These are phyloP conservation scores for Exophiala spinifera DNA, from an alignment of 2,329 filamentous ascomycete species.

Conservation along the genomic window DNA sequence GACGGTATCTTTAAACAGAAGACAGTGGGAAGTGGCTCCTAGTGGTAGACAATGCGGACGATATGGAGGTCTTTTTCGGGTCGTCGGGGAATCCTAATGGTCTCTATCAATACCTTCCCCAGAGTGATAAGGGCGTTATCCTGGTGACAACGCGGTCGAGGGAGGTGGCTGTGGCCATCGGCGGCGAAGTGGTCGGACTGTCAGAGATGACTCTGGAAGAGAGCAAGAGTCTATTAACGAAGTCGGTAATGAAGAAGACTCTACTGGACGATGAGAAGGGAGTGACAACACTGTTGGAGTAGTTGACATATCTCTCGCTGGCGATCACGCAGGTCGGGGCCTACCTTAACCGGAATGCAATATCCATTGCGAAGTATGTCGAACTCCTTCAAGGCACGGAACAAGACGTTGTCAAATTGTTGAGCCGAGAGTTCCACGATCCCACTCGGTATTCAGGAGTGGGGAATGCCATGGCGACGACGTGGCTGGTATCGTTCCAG, in stretches of 20 bases:
- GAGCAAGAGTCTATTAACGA: constrained; percentile 29
- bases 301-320: constrained; percentile 29
- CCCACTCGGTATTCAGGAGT: constrained; percentile 18
- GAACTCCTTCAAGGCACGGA: constrained; percentile 29
- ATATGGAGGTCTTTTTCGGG: constrained; percentile 2
- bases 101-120: constrained; percentile 23
- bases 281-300: constrained; percentile 17
- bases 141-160: constrained; percentile 35
- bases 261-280: constrained; percentile 13
- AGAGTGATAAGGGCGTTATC: constrained; percentile 25
- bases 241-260: constrained; percentile 1
- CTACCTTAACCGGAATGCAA: constrained; percentile 24
- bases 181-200: constrained; percentile 5
- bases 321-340: constrained; percentile 30
- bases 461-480: constrained; percentile 36
- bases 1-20: constrained; percentile 29
- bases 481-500: constrained; percentile 39
- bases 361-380: constrained; percentile 18
- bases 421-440: constrained; percentile 37
- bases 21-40: constrained; percentile 33
- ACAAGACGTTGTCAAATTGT: constrained; percentile 31
- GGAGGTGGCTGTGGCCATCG: constrained; percentile 26
- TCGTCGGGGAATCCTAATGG: background rate
- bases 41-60: constrained; percentile 30
- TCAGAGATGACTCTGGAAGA: background rate